These are phyloP conservation scores for Aureobasidium leucospermi DNA, from an alignment of 2,329 filamentous ascomycete species.

Conservation along the genomic window DNA sequence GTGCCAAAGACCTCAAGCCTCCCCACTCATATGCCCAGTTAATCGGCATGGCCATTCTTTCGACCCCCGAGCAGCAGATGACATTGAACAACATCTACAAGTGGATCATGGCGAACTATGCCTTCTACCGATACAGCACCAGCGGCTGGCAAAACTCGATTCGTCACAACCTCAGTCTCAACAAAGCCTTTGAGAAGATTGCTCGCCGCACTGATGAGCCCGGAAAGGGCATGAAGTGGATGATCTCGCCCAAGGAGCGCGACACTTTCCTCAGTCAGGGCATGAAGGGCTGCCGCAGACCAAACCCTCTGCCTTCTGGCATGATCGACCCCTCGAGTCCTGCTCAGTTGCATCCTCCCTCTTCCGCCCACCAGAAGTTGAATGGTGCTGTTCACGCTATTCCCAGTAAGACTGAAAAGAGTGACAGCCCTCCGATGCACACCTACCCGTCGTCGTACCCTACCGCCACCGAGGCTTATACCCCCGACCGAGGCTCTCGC, in stretches of 20 bases:
- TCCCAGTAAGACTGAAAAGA: constrained; percentile 17
- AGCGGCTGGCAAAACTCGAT: constrained; percentile 98
- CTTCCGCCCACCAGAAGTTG: constrained; percentile 23
- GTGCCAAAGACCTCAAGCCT: constrained; percentile 85
- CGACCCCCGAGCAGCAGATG: constrained; percentile 76
- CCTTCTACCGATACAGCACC: constrained; percentile 82
- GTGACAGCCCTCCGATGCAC: constrained; percentile 37
- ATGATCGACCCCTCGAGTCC: constrained; percentile 22
- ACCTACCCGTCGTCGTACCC: constrained; percentile 33
- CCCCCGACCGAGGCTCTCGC: constrained; percentile 46
- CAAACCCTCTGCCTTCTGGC: constrained; percentile 25
- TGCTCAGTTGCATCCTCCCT: constrained; percentile 49
- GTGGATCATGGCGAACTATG: constrained; percentile 84
- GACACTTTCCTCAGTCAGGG: constrained; percentile 79
- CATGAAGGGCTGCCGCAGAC: constrained; percentile 36
- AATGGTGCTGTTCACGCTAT: constrained; percentile 10
- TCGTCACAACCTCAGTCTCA: constrained; percentile 88
- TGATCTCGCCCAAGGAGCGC: constrained; percentile 73
- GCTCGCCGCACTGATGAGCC: constrained; percentile 89
- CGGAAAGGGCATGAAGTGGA: constrained; percentile 99
- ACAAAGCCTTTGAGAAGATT: constrained; percentile 90
- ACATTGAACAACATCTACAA: constrained; percentile 90
- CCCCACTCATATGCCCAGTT: constrained; percentile 94
- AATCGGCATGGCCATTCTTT: constrained; percentile 92
- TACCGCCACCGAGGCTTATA: constrained; percentile 45